These are phyloP conservation scores for Hirschfeldia incana DNA, from an alignment of 345 rosid genomes.

Conservation along the genomic window DNA sequence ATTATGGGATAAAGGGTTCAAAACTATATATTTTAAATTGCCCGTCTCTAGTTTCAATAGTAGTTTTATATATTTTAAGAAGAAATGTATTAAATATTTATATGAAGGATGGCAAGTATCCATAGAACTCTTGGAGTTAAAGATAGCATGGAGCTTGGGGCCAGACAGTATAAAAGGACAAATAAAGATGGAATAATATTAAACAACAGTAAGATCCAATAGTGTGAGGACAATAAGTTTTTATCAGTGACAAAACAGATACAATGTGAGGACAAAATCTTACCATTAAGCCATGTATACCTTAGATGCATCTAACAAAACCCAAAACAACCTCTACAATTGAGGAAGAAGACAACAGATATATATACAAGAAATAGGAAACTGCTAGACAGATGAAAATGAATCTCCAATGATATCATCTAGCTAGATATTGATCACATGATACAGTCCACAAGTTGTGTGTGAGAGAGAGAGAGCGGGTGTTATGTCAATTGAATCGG, in stretches of 20 bases:
- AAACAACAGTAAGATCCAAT: conserved; percentile 24
- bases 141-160: conserved; percentile 29
- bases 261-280: conserved; percentile 20
- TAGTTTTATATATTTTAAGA: neutral
- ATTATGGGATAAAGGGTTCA: neutral
- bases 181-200: conserved; percentile 29
- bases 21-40: neutral
- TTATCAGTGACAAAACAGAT: conserved; percentile 19
- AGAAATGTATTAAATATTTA: no score
- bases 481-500: neutral
- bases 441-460: conserved; percentile 30
- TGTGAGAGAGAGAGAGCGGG: conserved; percentile 12
- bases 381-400: conserved; percentile 23
- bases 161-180: conserved; percentile 25
- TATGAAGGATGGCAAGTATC: neutral
- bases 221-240: conserved; percentile 30
- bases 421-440: conserved; percentile 33
- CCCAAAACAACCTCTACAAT: conserved; percentile 21
- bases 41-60: neutral
- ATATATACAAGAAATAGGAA: neutral
- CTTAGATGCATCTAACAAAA: conserved; percentile 29
- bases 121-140: conserved; percentile 16
- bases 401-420: conserved; percentile 13
- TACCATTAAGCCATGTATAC: conserved; percentile 5
- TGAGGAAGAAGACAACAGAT: conserved; percentile 11